phyloP scores from a whole-genome alignment of 305 asterid species.

The Ruellia speciosa region DNA sequence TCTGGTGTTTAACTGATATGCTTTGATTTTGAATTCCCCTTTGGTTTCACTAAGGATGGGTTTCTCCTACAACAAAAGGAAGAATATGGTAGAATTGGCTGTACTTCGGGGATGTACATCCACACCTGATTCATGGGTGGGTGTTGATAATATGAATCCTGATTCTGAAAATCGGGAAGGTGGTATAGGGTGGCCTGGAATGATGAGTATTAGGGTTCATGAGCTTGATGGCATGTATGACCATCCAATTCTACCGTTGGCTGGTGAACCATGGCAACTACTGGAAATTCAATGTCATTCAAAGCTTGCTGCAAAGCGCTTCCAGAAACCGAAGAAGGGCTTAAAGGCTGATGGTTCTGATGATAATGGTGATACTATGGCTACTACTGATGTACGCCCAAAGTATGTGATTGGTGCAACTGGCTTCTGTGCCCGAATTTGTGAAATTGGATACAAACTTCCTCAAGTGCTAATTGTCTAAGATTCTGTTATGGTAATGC shows the following conservation, averaged over 20 bases:
- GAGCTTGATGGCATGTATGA: constrained; percentile 99
- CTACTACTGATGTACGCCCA: constrained; percentile 58
- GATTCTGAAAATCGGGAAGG: constrained; percentile 84
- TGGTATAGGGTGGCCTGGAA: constrained; percentile 96
- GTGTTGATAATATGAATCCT: constrained; percentile 46
- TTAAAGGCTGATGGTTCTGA: constrained; percentile 93
- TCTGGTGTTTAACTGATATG: constrained; percentile 28
- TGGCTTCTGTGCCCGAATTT: constrained; percentile 15
- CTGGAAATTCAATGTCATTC: constrained; percentile 97
- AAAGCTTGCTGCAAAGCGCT: constrained; percentile 94
- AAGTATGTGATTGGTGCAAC: constrained; percentile 48
- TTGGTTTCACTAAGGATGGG: constrained; percentile 67
- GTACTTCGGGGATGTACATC: constrained; percentile 87
- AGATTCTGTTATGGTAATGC: constrained; percentile 30
- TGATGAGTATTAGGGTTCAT: constrained; percentile 98
- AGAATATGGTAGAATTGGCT: constrained; percentile 91
- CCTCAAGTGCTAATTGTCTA: constrained; percentile 6
- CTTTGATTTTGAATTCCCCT: constrained; percentile 25
- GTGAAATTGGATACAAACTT: background rate
- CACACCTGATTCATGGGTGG: constrained; percentile 55
- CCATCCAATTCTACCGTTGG: constrained; percentile 95
- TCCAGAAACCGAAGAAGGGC: constrained; percentile 87
- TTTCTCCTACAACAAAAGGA: constrained; percentile 90
- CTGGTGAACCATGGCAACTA: constrained; percentile 97
- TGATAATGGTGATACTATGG: constrained; percentile 72